Evolutionary conservation across 2,329 filamentous ascomycete genomes (phyloP).

Genomic region (Zymoseptoria ardabiliae): DNA sequence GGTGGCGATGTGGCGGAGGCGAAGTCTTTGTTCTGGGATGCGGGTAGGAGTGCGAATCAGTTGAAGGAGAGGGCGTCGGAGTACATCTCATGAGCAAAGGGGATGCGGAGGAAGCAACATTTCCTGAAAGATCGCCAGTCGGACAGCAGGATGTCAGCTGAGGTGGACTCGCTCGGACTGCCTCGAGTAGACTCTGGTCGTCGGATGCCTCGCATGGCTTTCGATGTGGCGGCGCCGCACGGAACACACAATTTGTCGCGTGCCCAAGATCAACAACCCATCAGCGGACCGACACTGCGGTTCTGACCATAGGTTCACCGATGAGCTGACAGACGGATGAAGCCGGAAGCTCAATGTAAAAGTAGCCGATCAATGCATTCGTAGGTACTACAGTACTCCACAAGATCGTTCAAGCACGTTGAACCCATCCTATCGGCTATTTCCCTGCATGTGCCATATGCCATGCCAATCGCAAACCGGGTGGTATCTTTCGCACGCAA

Average conservation of each 20-base stretch:
- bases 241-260: too few species aligned
- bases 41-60: conserved; percentile 39
- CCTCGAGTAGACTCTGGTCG: too few species aligned
- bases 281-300: too few species aligned
- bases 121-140: too few species aligned
- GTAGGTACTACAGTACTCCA: background rate
- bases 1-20: conserved; percentile 51
- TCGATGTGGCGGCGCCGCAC: too few species aligned
- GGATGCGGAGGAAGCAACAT: background rate
- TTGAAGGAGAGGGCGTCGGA: conserved; percentile 25
- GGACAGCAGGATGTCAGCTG: too few species aligned
- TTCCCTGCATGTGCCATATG: too few species aligned
- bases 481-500: background rate
- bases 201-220: too few species aligned
- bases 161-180: too few species aligned
- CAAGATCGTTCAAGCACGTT: background rate
- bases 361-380: background rate
- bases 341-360: background rate
- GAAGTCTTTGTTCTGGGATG: conserved; percentile 42
- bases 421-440: too few species aligned
- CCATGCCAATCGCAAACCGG: too few species aligned
- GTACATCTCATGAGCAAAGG: conserved; percentile 35
- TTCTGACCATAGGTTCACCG: background rate
- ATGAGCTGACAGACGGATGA: background rate
- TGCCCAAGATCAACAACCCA: too few species aligned